Conservation (phyloP, 176 grass and related monocot genomes). For the Urochloa ruziziensis region DNA sequence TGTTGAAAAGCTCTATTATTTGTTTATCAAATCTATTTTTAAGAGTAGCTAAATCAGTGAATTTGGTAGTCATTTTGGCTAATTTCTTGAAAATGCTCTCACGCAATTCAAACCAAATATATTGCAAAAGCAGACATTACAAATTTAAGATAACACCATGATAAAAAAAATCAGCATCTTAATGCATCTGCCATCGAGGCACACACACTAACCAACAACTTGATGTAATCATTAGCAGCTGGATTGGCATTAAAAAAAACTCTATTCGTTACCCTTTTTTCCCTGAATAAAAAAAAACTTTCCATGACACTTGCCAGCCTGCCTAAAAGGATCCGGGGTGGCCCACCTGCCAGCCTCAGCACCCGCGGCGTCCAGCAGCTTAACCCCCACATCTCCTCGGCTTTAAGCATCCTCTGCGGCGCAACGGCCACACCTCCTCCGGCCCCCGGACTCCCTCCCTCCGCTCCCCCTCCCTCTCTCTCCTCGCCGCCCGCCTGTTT, state of each 20-base stretch:
- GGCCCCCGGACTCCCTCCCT: not conserved
- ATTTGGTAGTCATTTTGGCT: no score
- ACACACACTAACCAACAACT: not conserved
- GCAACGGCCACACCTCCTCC: slow-evolving; percentile 34
- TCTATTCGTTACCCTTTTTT: not conserved
- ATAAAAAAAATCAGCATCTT: no score
- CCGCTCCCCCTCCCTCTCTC: not conserved
- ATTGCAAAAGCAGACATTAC: no score
- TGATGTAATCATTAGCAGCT: not conserved
- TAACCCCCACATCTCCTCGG: not conserved
- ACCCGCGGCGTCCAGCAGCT: not conserved
- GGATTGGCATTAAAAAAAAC: not conserved
- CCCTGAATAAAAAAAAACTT: no score
- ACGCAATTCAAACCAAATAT: no score
- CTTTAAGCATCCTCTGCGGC: slow-evolving; percentile 33
- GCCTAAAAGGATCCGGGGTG: not conserved
- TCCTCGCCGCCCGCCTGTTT: slow-evolving; percentile 15
- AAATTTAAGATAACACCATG: no score
- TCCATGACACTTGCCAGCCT: not conserved
- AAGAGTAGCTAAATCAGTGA: no score
- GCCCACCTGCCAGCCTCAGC: not conserved
- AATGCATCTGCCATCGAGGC: no score
- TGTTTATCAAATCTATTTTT: no score
- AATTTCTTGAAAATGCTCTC: no score
- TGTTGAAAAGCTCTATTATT: no score